A percentile compares a stretch with the other conserved stretches of the same genome.
These are phyloP conservation scores for Lasiodiplodia citricola DNA, from an alignment of 2,329 filamentous ascomycete genomes.

Conservation along the genomic window DNA sequence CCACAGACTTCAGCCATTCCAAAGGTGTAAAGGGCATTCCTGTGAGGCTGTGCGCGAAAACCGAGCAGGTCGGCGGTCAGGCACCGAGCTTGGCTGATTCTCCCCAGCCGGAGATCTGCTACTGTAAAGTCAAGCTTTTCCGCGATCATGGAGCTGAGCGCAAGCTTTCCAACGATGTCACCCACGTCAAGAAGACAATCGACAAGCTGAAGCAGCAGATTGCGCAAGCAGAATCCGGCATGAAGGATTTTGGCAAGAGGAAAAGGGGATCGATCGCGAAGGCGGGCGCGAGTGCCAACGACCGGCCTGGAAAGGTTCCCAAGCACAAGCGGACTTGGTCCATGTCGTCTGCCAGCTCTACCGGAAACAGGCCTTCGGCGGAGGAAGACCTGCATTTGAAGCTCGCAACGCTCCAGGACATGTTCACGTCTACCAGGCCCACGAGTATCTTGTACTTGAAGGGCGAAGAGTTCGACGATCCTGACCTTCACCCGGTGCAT, in stretches of 20 bases:
- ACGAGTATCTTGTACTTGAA: conserved; percentile 79
- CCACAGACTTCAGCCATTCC: conserved; percentile 97
- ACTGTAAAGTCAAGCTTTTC: conserved; percentile 97
- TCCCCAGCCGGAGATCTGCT: conserved; percentile 73
- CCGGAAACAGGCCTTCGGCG: conserved; percentile 49
- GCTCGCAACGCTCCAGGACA: conserved; percentile 78
- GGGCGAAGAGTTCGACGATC: conserved; percentile 78
- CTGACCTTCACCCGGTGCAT: conserved; percentile 76
- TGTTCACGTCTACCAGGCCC: conserved; percentile 84
- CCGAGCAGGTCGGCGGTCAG: conserved; percentile 63
- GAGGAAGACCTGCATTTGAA: conserved; percentile 80
- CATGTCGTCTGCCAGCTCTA: conserved; percentile 72
- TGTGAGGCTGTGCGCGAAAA: conserved; percentile 90
- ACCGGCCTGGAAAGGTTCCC: conserved; percentile 76
- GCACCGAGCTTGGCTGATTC: conserved; percentile 52
- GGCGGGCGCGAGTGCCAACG: conserved; percentile 56
- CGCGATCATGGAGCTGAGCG: conserved; percentile 93
- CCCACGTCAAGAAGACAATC: conserved; percentile 94
- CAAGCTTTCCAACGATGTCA: conserved; percentile 92
- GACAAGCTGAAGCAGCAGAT: conserved; percentile 97
- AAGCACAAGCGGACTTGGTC: conserved; percentile 97
- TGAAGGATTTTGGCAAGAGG: conserved; percentile 64
- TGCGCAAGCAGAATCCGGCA: conserved; percentile 69
- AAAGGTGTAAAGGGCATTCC: conserved; percentile 98
- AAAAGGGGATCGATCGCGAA: conserved; percentile 60